Base-by-base conservation (phyloP, 306 rosid genomes). In the Medicago lupulina region DNA sequence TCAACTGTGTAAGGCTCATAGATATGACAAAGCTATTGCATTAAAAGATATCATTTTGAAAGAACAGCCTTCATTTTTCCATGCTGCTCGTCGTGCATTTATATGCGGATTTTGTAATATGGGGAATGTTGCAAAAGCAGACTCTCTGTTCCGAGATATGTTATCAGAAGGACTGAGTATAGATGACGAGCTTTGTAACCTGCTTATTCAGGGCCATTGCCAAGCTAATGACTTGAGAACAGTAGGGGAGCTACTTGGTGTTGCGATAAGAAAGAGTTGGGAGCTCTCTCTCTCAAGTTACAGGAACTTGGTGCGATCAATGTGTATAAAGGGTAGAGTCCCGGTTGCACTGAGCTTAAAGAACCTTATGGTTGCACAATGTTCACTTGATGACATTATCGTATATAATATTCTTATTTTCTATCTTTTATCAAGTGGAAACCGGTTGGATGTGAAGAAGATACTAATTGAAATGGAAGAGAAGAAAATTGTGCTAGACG, bases 361-460 rank as follows among this genome's bases (percentile, higher is more conserved):
- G 82, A 85, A 85, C 21, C 74, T 87, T 36, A 81, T 90, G 87
- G 86, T 86, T 82, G 90, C 86, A 80, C 87, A 80, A 70, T 69
- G 76, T 71, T 54, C 84, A 82, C 31, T 36, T 79, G 77, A 69
- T 34, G 85, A 69, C 61, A 80, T 78, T 73, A 75, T 86, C 77
- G 50, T 86, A 65, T 86, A 89, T 82, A 92, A 90, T 85, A 87
- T 95, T 78, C 90, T 89, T 68, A 79, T 90, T 51, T 92, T 92
- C 84, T 70, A 80, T 87, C 89, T 95, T 67, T 79, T 90, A 57
- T 73, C 71, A 60, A 68, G 81, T 7, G 89, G 92, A 72, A 87
- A 88, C 58, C 18, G 79, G 79, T 80, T 38, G 14, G 76, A 67
- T 67, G 92, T 88, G 51, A 17, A 59, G 53, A 79, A 84, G 59